phyloP scores from a whole-genome alignment of 805 yeast species.

The Starmera amethionina region DNA sequence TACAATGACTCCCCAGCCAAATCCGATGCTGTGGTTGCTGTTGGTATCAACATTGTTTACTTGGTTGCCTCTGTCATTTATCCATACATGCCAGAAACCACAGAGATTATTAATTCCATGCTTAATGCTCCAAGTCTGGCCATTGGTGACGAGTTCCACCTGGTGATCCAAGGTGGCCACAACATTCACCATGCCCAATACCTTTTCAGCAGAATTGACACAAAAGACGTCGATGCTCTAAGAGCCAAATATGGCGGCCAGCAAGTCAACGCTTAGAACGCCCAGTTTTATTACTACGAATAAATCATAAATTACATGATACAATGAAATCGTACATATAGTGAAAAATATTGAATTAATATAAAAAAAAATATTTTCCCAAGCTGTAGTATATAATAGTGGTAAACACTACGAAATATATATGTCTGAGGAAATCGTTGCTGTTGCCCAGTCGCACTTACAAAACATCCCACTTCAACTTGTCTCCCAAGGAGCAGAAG shows the following conservation, averaged over 20 bases:
- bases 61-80: slow-evolving; percentile 70
- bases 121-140: slow-evolving; percentile 73
- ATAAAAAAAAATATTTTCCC: no score
- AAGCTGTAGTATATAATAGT: no score
- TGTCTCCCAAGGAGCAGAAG: slow-evolving; percentile 89
- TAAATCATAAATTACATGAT: no score
- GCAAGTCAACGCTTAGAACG: slow-evolving; percentile 24
- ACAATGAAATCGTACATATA: no score
- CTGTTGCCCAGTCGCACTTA: slow-evolving; percentile 30
- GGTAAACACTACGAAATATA: slow-evolving; percentile 3
- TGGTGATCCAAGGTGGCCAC: slow-evolving; percentile 70
- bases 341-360: no score
- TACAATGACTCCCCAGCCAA: slow-evolving; percentile 66
- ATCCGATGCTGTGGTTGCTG: slow-evolving; percentile 87
- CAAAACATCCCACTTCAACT: slow-evolving; percentile 40
- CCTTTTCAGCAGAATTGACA: slow-evolving; percentile 87
- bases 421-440: slow-evolving; percentile 49
- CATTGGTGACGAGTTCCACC: slow-evolving; percentile 67
- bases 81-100: slow-evolving; percentile 88
- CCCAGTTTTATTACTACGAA: no score
- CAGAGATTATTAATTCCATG: slow-evolving; percentile 61
- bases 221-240: slow-evolving; percentile 80
- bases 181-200: slow-evolving; percentile 86
- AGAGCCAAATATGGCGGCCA: slow-evolving; percentile 79
- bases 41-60: slow-evolving; percentile 82